Evolutionary conservation across 257 asterid species (phyloP), one percentile per base, ranked within the genome.

Genomic region (Thymus quinquecostatus): DNA sequence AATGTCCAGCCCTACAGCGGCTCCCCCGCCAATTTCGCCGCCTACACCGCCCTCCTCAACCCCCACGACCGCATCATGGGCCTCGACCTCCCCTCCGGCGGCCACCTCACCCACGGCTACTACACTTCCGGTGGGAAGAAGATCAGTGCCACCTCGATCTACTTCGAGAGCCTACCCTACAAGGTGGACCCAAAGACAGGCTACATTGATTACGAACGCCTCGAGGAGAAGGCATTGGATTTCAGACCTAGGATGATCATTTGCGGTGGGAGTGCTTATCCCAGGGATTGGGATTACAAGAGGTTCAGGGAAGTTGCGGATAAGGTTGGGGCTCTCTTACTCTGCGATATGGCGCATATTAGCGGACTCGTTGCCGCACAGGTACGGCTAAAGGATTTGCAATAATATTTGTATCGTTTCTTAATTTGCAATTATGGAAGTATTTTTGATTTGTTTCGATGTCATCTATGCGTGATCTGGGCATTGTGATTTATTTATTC

Each of bases 341-440:
- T 90, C 51, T 92, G 97, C 61, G 98, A 93, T 75, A 93, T 92
- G 98, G 98, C 98, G 57, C 98, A 93, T 72, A 90, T 93, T 44
- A 92, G 98, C 78, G 98, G 98, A 53, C 92, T 92, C 66, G 98
- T 92, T 74, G 98, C 98, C 71, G 98, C 97, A 86, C 96, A 86
- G 91, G 96, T 90, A 75, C 74, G 5, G 5, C 43, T 7, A 10
- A 70, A n/a, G 32, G 10, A 8, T 36, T 56, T 36, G n/a, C 33
- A 21, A 21, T 21, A 21, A 40, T 11, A 11, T 38, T 53, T 1
- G 47, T 44, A 6, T 56, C 6, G 9, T 27, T 11, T 57, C 0
- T 40, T 9, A 2, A 34, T 4, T 38, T 38, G 41, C n/a, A 28
- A 12, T 53, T 59, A 4, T 11, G 51, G 36, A 47, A 38, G 51